Conservation (phyloP, 2,329 filamentous ascomycete species). For the Colletotrichum higginsianum region DNA sequence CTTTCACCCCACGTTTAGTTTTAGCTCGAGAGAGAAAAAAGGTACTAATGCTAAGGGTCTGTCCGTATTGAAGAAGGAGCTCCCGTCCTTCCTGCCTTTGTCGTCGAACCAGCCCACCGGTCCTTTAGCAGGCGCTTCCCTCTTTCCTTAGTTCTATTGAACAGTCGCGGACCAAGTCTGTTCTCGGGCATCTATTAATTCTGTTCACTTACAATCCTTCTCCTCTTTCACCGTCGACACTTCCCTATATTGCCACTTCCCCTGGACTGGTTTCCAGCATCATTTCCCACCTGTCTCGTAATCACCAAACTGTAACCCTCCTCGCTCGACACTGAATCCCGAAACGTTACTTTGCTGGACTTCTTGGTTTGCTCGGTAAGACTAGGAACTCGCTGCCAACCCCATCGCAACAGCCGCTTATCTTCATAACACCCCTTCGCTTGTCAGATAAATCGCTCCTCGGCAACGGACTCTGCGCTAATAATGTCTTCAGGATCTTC, state of each 20-base stretch:
- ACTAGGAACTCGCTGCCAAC: constrained; percentile 19
- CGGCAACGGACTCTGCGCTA: constrained; percentile 3
- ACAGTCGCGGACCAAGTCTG: constrained; percentile 17
- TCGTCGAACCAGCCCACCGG: constrained; percentile 19
- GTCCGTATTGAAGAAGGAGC: constrained; percentile 37
- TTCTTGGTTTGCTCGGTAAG: constrained; percentile 22
- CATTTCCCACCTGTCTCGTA: constrained; percentile 26
- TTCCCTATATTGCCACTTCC: constrained; percentile 18
- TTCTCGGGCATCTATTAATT: constrained; percentile 27
- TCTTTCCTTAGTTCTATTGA: constrained; percentile 9
- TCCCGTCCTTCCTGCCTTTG: constrained; percentile 34
- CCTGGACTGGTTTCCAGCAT: constrained; percentile 31
- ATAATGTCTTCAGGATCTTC: constrained; percentile 8
- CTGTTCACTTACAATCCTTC: constrained; percentile 39
- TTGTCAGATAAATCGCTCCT: not conserved
- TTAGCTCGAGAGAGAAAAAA: constrained; percentile 21
- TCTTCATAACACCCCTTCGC: not conserved
- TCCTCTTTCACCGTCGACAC: constrained; percentile 3
- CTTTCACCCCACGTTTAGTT: constrained; percentile 14
- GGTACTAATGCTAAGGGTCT: constrained; percentile 1
- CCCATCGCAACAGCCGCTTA: constrained; percentile 2
- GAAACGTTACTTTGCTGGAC: constrained; percentile 5
- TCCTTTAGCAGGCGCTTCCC: constrained; percentile 34
- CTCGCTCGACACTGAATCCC: constrained; percentile 9
- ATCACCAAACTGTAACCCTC: not conserved